Evolutionary conservation across 495 filamentous ascomycete genomes (phyloP), one percentile per base, ranked within the genome.

Genomic region (Tuber melanosporum): DNA sequence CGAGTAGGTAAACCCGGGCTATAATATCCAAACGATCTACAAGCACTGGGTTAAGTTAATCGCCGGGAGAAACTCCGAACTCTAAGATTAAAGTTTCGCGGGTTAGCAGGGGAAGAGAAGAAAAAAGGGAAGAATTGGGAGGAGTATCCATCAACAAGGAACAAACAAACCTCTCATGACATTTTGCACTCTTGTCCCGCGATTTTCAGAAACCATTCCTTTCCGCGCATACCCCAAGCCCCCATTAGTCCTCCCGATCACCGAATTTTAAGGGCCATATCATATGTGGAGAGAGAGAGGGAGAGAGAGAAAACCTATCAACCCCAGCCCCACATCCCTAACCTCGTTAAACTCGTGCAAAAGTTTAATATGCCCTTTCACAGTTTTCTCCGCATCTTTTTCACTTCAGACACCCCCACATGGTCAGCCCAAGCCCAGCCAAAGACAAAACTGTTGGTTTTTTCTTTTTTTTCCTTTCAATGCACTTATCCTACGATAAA

Each of bases 311-410:
- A 66, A 66, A 80, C 80, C 81, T 71, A 83, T 77, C 17, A 83
- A 71, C 22, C 82, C 82, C 73, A 83, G 73, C 22, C 82, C 82
- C 10, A 83, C 81, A 80, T 83, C 82, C 44, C 81, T 74, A 17
- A 83, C 76, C 52, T 83, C 82, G 57, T 83, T 83, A 72, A 82
- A 83, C 71, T 83, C 81, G 66, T 83, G 82, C 52, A 83, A 76
- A 19, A 81, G 71, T 41, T 73, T 78, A 45, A 83, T 83, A 73
- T 83, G 82, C 43, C 77, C 44, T 44, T 79, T 81, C 41, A 83
- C 82, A 19, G 81, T 83, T n/a, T 78, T 71, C 32, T 80, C 74
- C 32, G 81, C 73, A 42, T 78, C 71, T 7, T 42, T 71, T 15
- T 66, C 57, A 14, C 57, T 66, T 66, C 26, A 36, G 57, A 26